Evolutionary conservation across 352 stramenopile genomes (phyloP).

Genomic region (Globisporangium perplexum): DNA sequence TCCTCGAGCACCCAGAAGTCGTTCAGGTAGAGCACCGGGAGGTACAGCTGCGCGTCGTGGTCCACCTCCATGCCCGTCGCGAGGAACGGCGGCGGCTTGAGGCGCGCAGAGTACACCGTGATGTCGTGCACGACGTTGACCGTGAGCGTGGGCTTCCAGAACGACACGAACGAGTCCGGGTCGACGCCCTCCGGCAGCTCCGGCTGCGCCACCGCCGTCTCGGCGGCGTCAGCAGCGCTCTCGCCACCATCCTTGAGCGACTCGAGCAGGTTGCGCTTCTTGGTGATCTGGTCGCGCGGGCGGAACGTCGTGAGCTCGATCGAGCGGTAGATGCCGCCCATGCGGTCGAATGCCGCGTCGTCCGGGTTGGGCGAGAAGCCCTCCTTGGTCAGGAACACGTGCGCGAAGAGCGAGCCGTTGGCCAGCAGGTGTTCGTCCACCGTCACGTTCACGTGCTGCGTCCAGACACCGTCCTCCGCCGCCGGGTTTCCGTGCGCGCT

Average conservation of each 20-base stretch:
- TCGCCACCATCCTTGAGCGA: slow-evolving; percentile 4
- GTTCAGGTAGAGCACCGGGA: slow-evolving; percentile 89
- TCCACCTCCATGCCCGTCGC: slow-evolving; percentile 54
- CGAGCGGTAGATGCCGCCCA: slow-evolving; percentile 45
- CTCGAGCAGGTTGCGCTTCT: slow-evolving; percentile 74
- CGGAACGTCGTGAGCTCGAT: slow-evolving; percentile 75
- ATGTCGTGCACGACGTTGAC: slow-evolving; percentile 74
- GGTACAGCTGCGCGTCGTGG: slow-evolving; percentile 60
- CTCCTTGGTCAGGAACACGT: slow-evolving; percentile 80
- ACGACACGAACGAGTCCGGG: slow-evolving; percentile 48
- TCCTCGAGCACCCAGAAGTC: slow-evolving; percentile 94
- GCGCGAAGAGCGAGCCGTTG: slow-evolving; percentile 80
- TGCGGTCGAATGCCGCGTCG: slow-evolving; percentile 49
- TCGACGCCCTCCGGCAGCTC: slow-evolving; percentile 15
- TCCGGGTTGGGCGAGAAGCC: slow-evolving; percentile 65
- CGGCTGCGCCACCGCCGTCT: slow-evolving; percentile 4
- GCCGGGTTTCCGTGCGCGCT: slow-evolving; percentile 32
- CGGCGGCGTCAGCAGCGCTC: slow-evolving; percentile 3
- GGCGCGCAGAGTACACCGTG: slow-evolving; percentile 48
- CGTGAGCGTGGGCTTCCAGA: slow-evolving; percentile 76
- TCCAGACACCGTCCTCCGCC: slow-evolving; percentile 46
- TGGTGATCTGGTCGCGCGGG: slow-evolving; percentile 59
- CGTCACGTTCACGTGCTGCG: slow-evolving; percentile 56
- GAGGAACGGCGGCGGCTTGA: slow-evolving; percentile 64
- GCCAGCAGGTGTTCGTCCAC: slow-evolving; percentile 55